These are phyloP conservation scores for Recurvomyces mirabilis DNA, from an alignment of 495 filamentous ascomycete species.

Conservation along the genomic window DNA sequence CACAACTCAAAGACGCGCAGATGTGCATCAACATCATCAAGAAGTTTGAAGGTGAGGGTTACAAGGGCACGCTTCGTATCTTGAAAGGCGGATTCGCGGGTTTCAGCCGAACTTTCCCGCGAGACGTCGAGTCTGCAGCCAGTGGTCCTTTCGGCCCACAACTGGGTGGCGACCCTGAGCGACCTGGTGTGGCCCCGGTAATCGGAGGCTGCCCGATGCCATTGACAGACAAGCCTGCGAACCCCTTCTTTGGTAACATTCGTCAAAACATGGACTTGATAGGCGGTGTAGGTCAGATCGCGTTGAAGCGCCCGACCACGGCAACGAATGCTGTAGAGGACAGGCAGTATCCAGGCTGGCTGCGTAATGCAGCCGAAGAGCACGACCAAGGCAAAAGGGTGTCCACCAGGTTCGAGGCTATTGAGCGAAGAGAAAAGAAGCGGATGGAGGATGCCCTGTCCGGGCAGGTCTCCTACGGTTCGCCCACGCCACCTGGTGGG, in stretches of 20 bases:
- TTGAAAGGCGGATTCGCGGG: conserved; percentile 46
- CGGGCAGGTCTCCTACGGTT: conserved; percentile 44
- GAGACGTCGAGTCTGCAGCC: conserved; percentile 12
- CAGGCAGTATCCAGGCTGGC: conserved; percentile 57
- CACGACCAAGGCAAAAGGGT: conserved; percentile 66
- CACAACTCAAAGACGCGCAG: conserved; percentile 63
- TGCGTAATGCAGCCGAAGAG: conserved; percentile 52
- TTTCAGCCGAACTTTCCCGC: conserved; percentile 42
- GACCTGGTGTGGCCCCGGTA: conserved; percentile 56
- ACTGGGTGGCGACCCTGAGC: conserved; percentile 15
- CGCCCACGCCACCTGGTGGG: too few relatives aligned
- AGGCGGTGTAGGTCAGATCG: conserved; percentile 83
- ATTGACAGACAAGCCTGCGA: conserved; percentile 49
- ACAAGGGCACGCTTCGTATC: conserved; percentile 60
- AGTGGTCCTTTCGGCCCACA: not conserved
- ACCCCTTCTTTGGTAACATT: conserved; percentile 94
- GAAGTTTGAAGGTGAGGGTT: conserved; percentile 82
- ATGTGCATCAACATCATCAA: conserved; percentile 74
- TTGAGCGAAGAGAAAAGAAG: conserved; percentile 76
- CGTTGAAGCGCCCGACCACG: conserved; percentile 55
- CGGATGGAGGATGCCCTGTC: conserved; percentile 87
- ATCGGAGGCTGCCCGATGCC: conserved; percentile 83
- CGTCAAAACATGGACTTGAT: conserved; percentile 94
- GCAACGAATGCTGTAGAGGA: conserved; percentile 36
- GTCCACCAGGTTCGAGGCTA: conserved; percentile 68